Percentiles rank a stretch among this genome's conserved stretches.
Conservation (phyloP, 2,329 filamentous ascomycete species). For the Alternaria ventricosa region DNA sequence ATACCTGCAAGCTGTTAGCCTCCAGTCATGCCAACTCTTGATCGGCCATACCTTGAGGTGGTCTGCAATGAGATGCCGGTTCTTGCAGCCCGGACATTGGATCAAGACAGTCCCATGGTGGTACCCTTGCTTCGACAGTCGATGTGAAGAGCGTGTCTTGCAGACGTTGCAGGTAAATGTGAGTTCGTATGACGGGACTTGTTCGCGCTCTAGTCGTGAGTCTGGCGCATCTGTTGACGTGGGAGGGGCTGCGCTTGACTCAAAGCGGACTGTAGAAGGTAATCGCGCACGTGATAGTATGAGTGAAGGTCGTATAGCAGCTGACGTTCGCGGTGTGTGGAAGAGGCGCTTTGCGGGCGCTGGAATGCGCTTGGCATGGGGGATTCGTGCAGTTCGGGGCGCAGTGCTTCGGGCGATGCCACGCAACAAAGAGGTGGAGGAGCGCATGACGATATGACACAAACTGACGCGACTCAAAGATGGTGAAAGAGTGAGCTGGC, state of each 20-base stretch:
- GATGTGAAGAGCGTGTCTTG: conserved; percentile 78
- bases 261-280: conserved; percentile 27
- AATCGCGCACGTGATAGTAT: conserved; percentile 14
- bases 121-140: conserved; percentile 92
- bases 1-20: conserved; percentile 60
- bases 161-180: conserved; percentile 95
- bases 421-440: conserved; percentile 33
- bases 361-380: conserved; percentile 32
- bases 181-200: conserved; percentile 78
- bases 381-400: conserved; percentile 19
- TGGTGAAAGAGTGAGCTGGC: background rate
- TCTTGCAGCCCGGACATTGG: conserved; percentile 83
- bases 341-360: conserved; percentile 29
- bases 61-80: conserved; percentile 90
- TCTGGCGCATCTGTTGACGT: conserved; percentile 39
- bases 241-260: conserved; percentile 33
- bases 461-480: background rate
- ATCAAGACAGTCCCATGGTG: conserved; percentile 89
- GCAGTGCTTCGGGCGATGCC: conserved; percentile 24
- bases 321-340: conserved; percentile 40
- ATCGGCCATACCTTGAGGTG: conserved; percentile 67
- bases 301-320: conserved; percentile 22
- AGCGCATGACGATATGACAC: conserved; percentile 26
- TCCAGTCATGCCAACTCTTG: background rate
- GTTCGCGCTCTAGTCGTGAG: conserved; percentile 46